Conservation (phyloP, 2,329 filamentous ascomycete genomes). For the Epichloe baconii region DNA sequence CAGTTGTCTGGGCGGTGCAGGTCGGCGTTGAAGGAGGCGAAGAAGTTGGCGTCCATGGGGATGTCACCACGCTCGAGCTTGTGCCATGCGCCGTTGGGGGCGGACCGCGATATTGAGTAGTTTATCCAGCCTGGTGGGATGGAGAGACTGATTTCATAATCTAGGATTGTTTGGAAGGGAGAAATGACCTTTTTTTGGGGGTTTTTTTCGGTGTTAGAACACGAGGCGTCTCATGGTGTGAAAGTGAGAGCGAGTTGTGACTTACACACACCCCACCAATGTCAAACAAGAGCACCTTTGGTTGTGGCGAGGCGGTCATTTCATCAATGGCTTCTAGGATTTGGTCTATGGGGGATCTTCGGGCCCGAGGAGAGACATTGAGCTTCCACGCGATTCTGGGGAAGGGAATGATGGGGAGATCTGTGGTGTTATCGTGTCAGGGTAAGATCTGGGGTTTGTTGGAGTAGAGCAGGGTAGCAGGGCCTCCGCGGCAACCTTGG, state of each 20-base stretch:
- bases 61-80: constrained; percentile 75
- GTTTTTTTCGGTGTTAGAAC: background rate
- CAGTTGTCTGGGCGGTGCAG: constrained; percentile 55
- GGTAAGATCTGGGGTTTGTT: background rate
- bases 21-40: constrained; percentile 61
- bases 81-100: constrained; percentile 77
- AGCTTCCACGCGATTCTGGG: background rate
- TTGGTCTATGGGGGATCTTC: constrained; percentile 9
- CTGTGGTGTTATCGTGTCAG: background rate
- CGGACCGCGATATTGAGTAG: constrained; percentile 67
- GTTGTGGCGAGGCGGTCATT: constrained; percentile 35
- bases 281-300: constrained; percentile 78
- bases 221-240: no score
- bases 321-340: constrained; percentile 19
- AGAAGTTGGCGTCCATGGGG: constrained; percentile 61
- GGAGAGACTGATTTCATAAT: constrained; percentile 65
- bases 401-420: background rate
- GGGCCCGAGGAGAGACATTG: constrained; percentile 1
- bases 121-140: constrained; percentile 90
- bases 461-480: background rate
- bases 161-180: constrained; percentile 83
- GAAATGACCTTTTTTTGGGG: constrained; percentile 55
- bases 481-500: constrained; percentile 7
- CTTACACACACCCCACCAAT: constrained; percentile 94
- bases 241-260: constrained; percentile 14